Evolutionary conservation across 2,329 filamentous ascomycete genomes (phyloP), one percentile per base, ranked within the genome.

Genomic region (Cytospora piceicola): DNA sequence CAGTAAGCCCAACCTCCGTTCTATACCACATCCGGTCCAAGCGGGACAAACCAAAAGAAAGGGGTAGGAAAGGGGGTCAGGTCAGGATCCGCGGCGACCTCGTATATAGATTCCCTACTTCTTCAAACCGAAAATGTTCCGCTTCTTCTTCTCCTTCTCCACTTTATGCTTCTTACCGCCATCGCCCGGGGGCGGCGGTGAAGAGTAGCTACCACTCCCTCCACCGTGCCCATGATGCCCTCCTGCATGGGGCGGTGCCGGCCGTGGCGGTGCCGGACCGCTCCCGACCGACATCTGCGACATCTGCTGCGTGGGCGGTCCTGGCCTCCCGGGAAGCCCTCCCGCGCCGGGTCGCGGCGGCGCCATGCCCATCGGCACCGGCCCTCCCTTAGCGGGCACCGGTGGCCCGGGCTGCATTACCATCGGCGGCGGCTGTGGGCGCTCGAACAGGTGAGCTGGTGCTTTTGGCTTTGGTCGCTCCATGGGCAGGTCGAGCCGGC

Each of bases 361-460:
- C 30, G 71, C 74, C 51, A 72, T 72, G 63, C 71, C 72, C 46
- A 70, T 72, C 61, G 71, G 71, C 46, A 70, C 72, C 61, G 71
- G 68, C 34, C 64, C 51, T 68, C 69, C 24, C 66, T 51, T 71
- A 67, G 73, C 73, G 69, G 66, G 76, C 68, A 30, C 71, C 17
- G 59, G 63, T n/a, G 63, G 66, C n/a, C 68, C 54, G 80, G 76
- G 52, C 12, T 46, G 60, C 66, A 68, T 61, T 61, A 77, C 78
- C 20, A 82, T 82, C 8, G 82, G 82, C 12, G 83, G 83, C 2
- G 83, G 79, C 1, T 89, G 87, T 49, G 70, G 81, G 81, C 88
- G 86, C 76, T 96, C 93, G 71, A 95, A 95, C 12, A 99, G 79
- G 78, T 97, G 92, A 7, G 89, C 89, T 0, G 95, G 95, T 0